Percentiles rank a stretch among this genome's conserved stretches.
These are phyloP conservation scores for Barnettozyma botsteinii DNA, from an alignment of 805 yeast genomes.

Conservation along the genomic window DNA sequence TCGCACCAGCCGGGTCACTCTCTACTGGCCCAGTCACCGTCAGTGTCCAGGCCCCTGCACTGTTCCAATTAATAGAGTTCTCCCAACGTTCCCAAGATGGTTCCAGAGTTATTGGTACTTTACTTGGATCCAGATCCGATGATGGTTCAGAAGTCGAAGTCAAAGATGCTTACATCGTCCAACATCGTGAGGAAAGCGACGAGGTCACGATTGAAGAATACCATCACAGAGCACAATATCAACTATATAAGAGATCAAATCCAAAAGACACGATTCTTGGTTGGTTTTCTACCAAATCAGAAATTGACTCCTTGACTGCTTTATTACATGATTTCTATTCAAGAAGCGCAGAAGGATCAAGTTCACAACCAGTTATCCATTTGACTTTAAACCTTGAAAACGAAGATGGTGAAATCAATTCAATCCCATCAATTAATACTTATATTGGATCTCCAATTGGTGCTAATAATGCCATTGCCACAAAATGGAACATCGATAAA, in stretches of 20 bases:
- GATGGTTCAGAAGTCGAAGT: constrained; percentile 74
- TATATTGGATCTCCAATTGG: constrained; percentile 77
- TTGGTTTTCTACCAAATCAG: constrained; percentile 67
- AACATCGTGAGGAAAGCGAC: constrained; percentile 70
- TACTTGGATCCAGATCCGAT: constrained; percentile 75
- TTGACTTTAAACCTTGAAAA: constrained; percentile 55
- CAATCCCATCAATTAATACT: constrained; percentile 55
- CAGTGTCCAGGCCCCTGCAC: constrained; percentile 60
- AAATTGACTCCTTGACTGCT: constrained; percentile 66
- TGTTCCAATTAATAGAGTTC: constrained; percentile 72
- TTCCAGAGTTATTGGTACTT: constrained; percentile 71
- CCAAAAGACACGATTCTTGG: constrained; percentile 78
- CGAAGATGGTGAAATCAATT: constrained; percentile 36
- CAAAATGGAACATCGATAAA: constrained; percentile 34
- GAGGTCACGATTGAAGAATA: constrained; percentile 74
- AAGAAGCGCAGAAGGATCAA: constrained; percentile 61
- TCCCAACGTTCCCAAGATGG: constrained; percentile 51
- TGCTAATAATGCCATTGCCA: constrained; percentile 35
- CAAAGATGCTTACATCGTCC: constrained; percentile 74
- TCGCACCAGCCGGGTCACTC: constrained; percentile 21
- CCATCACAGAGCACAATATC: constrained; percentile 63
- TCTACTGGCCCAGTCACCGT: constrained; percentile 43
- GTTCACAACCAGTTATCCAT: constrained; percentile 74
- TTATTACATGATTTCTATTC: constrained; percentile 77
- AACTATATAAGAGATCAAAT: constrained; percentile 67